Base-by-base conservation (phyloP, 805 yeast genomes). In the Barnettozyma vustinii region DNA sequence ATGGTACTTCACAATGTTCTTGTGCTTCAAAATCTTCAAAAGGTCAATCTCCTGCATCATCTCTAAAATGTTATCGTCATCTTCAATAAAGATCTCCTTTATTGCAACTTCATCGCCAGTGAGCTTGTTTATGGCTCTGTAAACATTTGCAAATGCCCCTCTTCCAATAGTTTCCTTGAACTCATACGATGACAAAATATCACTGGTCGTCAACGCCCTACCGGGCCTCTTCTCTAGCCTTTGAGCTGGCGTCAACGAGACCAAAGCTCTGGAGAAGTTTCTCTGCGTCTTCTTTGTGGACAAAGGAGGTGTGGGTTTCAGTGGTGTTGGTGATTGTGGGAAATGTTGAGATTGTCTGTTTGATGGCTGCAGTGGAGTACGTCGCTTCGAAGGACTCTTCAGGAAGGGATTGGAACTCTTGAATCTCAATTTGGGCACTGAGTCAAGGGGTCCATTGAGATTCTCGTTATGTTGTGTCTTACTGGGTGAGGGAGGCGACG, bases 101-200 rank as follows among this genome's bases (percentile, higher is more conserved):
- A 90, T 79, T 1, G 96, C 96, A 5, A 87, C 86, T 2, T 81
- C 74, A 46, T 80, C 83, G 7, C 80, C 79, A 0, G 91, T 85
- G 47, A 70, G 71, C 51, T 75, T 66, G 57, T 89, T 86, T 26
- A 81, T 68, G 0, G 92, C 96, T 50, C 78, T 76, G 65, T 83
- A 90, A 4, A 92, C 97, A 37, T 79, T 78, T 1, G 97, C 98
- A 63, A 81, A 90, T 0, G 97, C 97, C 2, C 99, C 99, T 51
- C 79, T 79, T 3, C 98, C 99, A 2, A 94, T 72, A 35, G 84
- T 75, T 43, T 81, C 84, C 43, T 74, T 72, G 56, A 83, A 70
- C 26, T 71, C 70, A 58, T 77, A 81, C 47, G 74, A 74, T 49
- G 58, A 64, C 56, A 65, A 42, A 4, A 59, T 61, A 39, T 57